These are phyloP conservation scores for Penicillium egyptiacum DNA, from an alignment of 495 filamentous ascomycete species.

Conservation along the genomic window DNA sequence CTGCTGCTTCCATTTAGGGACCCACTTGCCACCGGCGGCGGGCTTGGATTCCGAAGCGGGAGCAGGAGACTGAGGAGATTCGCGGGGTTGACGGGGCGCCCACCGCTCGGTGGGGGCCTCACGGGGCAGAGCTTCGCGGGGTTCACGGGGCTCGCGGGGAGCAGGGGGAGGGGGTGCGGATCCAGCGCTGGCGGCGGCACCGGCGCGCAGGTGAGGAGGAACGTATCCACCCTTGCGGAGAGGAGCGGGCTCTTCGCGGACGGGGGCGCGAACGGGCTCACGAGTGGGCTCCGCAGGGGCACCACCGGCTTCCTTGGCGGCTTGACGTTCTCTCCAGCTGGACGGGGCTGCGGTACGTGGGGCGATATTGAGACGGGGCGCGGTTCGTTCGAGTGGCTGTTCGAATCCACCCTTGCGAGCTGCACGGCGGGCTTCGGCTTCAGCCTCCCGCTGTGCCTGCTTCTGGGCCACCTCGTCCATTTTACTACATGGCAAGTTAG, in stretches of 20 bases:
- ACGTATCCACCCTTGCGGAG: constrained; percentile 49
- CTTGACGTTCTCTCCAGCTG: constrained; percentile 84
- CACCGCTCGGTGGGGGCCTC: constrained; percentile 33
- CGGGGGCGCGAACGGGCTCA: constrained; percentile 26
- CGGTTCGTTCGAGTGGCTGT: constrained; percentile 55
- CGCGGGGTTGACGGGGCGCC: constrained; percentile 27
- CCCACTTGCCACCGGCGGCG: constrained; percentile 38
- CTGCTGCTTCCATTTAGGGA: constrained; percentile 47
- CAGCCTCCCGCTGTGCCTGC: constrained; percentile 68
- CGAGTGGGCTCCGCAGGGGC: constrained; percentile 24
- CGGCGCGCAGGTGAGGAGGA: constrained; percentile 49
- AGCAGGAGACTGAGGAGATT: constrained; percentile 18
- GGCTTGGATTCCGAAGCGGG: constrained; percentile 34
- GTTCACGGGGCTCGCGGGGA: constrained; percentile 35
- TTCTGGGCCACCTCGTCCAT: constrained; percentile 63
- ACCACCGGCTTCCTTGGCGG: constrained; percentile 55
- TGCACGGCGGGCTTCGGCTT: constrained; percentile 60
- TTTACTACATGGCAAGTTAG: constrained; percentile 44
- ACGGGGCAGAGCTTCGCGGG: constrained; percentile 36
- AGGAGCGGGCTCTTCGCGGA: constrained; percentile 36
- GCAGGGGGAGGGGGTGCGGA: constrained; percentile 35
- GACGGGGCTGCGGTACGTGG: constrained; percentile 53
- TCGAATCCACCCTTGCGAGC: constrained; percentile 46
- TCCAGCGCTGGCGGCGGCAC: constrained; percentile 30
- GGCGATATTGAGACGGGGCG: constrained; percentile 68